Base-by-base conservation (phyloP, 1,139 yeast genomes). In the Sugiyamaella pinicola region DNA sequence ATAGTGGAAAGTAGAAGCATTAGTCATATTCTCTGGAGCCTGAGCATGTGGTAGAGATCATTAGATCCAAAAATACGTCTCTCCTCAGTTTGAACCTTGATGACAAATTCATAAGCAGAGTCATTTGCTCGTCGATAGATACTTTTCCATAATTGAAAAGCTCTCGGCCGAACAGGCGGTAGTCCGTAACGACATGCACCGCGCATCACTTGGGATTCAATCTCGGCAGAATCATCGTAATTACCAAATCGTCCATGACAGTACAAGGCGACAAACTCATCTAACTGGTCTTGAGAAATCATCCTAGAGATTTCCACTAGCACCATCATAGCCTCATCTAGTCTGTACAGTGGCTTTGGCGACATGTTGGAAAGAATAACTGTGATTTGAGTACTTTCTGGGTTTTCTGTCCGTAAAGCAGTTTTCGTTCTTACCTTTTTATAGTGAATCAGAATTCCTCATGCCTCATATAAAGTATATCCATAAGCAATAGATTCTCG, bases 221-320 rank as follows among this genome's bases (percentile, higher is more conserved):
- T 51, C 15, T 41, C 51, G 35, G 54, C 39, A 15, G 50, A 33
- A 18, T 45, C 52, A 37, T 57, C 61, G 33, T 53, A 51, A 28
- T 58, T 58, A 17, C 62, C 62, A 48, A 51, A 59, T 22, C 44
- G 40, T 26, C 56, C 53, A 35, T 59, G 62, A 29, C 56, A 52
- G 35, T 58, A 59, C 7, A 59, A 47, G 1, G 61, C 62, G 19
- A 56, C 39, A 10, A 53, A 29, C 24, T 52, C 53, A 29, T 59
- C 62, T 4, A 53, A 19, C 9, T 33, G 35, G 21, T 55, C 57
- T 9, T 37, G 43, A 3, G 55, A 38, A 13, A 55, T 38, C n/a
- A 40, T 44, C 17, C 50, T 47, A 3, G 55, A 39, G 28, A 59
- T 35, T 47, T 58, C 55, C 12, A 39, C 43, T 48, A 59, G 47